These are phyloP conservation scores for Tolypocladium capitatum DNA, from an alignment of 2,329 filamentous ascomycete species.

Conservation along the genomic window DNA sequence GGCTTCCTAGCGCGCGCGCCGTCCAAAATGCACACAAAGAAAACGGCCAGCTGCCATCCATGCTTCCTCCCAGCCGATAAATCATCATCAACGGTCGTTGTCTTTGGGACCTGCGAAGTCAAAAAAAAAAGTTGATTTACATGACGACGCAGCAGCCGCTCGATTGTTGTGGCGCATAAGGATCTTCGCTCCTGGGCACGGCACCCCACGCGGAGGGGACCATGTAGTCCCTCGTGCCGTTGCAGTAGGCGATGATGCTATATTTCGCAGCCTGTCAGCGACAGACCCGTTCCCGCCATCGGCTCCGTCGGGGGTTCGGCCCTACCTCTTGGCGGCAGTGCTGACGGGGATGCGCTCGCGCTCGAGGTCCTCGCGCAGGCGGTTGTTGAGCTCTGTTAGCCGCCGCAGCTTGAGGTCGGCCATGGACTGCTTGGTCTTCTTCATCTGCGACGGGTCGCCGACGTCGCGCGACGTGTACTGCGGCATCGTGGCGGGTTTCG, in stretches of 20 bases:
- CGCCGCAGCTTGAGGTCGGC: constrained; percentile 94
- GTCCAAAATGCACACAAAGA: neutral
- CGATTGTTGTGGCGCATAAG: constrained; percentile 92
- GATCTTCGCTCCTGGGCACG: constrained; percentile 89
- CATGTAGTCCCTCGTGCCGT: constrained; percentile 98
- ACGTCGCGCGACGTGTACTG: constrained; percentile 55
- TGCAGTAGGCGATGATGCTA: constrained; percentile 96
- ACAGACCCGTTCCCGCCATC: neutral
- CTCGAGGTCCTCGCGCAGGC: constrained; percentile 89
- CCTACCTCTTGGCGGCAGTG: constrained; percentile 77
- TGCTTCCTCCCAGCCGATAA: neutral
- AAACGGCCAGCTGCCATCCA: neutral
- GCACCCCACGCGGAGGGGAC: constrained; percentile 93
- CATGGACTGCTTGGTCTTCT: constrained; percentile 98
- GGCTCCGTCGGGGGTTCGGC: neutral
- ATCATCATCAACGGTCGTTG: neutral
- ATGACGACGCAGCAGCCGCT: constrained; percentile 92
- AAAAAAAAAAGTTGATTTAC: constrained; percentile 33
- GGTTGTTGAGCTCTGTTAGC: constrained; percentile 91
- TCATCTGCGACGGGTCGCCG: constrained; percentile 54
- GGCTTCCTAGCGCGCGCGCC: neutral
- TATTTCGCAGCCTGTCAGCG: constrained; percentile 4
- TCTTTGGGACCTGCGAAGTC: neutral
- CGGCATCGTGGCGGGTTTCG: constrained; percentile 36
- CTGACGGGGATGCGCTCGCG: constrained; percentile 91